Base-by-base conservation (phyloP, 306 rosid species). In the Cucumis hystrix region DNA sequence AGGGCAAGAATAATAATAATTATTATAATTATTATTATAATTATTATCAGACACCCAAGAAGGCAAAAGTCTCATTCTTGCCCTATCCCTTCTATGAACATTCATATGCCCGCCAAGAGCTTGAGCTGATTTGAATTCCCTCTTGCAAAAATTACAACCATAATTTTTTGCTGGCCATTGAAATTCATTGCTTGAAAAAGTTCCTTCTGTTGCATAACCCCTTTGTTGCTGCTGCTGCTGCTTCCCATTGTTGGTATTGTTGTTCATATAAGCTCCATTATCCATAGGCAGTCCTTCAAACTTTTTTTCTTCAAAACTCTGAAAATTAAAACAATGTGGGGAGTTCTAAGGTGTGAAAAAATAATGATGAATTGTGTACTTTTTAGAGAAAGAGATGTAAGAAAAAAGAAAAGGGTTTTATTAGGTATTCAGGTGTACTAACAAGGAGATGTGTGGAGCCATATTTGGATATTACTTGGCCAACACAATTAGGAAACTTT, bases 71-170 rank as follows among this genome's bases (percentile, higher is more conserved):
- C 89, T 86, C 78, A 91, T 74, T 79, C 90, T 89, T 54, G 96
- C 97, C 81, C 96, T 89, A 80, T 93, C 98, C 83, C 91, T 88
- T 72, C 97, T 88, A 57, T 93, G 98, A 75, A 93, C 93, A 85
- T 93, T 93, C 98, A 93, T 93, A 49, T 90, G 97, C 40, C 97
- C 97, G 40, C 97, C 97, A 73, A 91, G 84, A 45, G 93, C 97
- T 83, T 91, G 97, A 77, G 98, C 97, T 25, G 97, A 93, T 63
- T 84, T 88, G 83, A 93, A 93, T 78, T 87, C 91, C 84, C 96
- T 93, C 71, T 80, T 85, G 87, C 98, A 93, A 82, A 93, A 93
- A 84, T 89, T 89, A 70, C 98, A 93, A 0, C 77, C 47, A 68
- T 86, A 93, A 72, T 82, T 91, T 68, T 83, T 91, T 37, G 87